Evolutionary conservation across 352 stramenopile species (phyloP).

Genomic region (Globisporangium perplexum): DNA sequence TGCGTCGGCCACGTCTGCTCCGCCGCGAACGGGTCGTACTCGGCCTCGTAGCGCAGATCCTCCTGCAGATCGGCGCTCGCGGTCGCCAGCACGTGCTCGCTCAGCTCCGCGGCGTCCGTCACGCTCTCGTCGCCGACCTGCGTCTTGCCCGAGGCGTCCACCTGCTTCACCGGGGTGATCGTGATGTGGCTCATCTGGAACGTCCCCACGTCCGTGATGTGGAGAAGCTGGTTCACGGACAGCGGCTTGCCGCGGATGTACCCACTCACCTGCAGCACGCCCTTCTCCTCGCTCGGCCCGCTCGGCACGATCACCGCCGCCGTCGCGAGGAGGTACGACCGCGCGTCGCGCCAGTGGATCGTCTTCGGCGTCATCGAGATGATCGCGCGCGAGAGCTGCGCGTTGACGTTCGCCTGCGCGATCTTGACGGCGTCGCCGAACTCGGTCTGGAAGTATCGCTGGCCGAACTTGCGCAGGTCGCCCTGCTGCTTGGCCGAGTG

Average conservation of each 20-base stretch:
- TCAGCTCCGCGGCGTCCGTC: constrained; percentile 14
- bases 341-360: constrained; percentile 86
- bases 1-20: constrained; percentile 98
- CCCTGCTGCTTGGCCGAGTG: constrained; percentile 60
- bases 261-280: constrained; percentile 88
- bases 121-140: constrained; percentile 23
- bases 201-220: constrained; percentile 95
- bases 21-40: constrained; percentile 92
- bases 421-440: constrained; percentile 85
- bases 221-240: constrained; percentile 94
- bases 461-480: constrained; percentile 80
- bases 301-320: constrained; percentile 62
- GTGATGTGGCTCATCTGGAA: constrained; percentile 86
- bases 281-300: constrained; percentile 32
- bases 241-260: constrained; percentile 95
- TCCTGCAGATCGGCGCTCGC: constrained; percentile 59
- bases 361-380: constrained; percentile 76
- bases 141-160: constrained; percentile 31
- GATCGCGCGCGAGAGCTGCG: constrained; percentile 76
- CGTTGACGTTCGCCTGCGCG: constrained; percentile 64
- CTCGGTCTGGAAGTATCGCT: constrained; percentile 88
- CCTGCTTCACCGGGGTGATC: constrained; percentile 36
- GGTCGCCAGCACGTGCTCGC: constrained; percentile 48
- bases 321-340: constrained; percentile 85
- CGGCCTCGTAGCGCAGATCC: constrained; percentile 83